A percentile compares a stretch with the other conserved stretches of the same genome.
Conservation (phyloP, 2,329 filamentous ascomycete genomes). For the Fusarium nelsonii region DNA sequence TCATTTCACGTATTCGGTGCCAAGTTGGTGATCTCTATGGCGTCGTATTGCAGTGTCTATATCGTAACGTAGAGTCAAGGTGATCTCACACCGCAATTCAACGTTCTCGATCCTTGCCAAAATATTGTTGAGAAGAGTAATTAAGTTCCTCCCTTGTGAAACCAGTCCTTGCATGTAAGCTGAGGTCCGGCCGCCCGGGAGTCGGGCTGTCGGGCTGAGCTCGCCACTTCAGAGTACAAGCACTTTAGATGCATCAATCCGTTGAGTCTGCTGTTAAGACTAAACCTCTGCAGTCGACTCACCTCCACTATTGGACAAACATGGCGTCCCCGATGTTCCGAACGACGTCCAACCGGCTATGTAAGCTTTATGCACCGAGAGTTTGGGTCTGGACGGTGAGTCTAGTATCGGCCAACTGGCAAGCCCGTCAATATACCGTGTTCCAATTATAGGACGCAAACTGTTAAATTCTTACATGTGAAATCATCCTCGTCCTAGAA, state of each 20-base stretch:
- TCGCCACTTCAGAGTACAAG: not conserved
- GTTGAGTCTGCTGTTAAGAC: not conserved
- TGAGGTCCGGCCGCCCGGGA: not conserved
- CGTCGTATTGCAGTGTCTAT: accelerated
- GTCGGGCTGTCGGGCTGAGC: not conserved
- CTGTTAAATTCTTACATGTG: no score
- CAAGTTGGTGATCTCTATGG: accelerated
- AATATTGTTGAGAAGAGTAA: not conserved
- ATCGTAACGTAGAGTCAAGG: not conserved
- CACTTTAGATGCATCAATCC: not conserved
- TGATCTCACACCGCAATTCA: not conserved
- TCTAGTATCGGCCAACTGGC: not conserved
- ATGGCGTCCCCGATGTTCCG: not conserved
- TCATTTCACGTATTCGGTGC: accelerated
- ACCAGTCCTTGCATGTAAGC: not conserved
- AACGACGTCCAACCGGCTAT: no score
- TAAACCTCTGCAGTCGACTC: accelerated
- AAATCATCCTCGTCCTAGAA: not conserved
- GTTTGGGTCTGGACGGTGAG: not conserved
- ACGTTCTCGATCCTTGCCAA: not conserved
- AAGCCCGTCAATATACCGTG: not conserved
- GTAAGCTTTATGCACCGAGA: not conserved
- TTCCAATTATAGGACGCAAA: not conserved
- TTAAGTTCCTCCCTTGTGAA: no score
- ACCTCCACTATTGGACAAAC: no score